Evolutionary conservation across 257 asterid genomes (phyloP), one percentile per base, ranked within the genome.

Genomic region (Scutellaria minor): DNA sequence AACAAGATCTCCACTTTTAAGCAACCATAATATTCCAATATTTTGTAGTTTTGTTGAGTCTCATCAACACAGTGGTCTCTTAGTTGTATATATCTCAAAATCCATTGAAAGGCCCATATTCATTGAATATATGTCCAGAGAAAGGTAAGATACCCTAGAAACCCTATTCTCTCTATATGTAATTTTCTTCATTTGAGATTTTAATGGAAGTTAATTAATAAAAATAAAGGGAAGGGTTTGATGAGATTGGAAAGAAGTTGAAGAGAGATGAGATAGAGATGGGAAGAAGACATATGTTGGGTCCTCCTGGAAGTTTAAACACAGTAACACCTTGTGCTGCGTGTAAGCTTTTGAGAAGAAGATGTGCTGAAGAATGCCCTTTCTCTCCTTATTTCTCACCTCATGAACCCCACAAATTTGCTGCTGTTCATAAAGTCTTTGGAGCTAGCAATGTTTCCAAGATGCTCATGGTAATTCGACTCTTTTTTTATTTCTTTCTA

Each of bases 401-500:
- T 0, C 96, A 82, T 9, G 96, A 90, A 66, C 98, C 98, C 51
- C 92, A 88, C 75, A 92, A 92, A 72, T 92, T 92, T 73, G 95
- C 98, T 12, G 97, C 98, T 66, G 98, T 92, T 79, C 98, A 92
- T 77, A 92, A 90, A 70, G 92, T 92, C 47, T 92, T 90, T 46
- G 98, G 98, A 15, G 98, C 98, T 18, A 92, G 98, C 88, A 92
- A 92, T 51, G 98, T 92, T 79, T 88, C 98, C 91, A 92, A 92
- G 96, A 65, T 92, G 90, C 96, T 92, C 75, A 73, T 80, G 96
- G 98, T 92, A 84, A 37, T 14, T 14, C 31, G 12, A 27, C 13
- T 15, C 10, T 35, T 3, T 12, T n/a, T 8, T 6, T 14, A 2
- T 2, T 27, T 51, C 22, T 1, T 7, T 10, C 52, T 10, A 9